Evolutionary conservation across 306 rosid genomes (phyloP).

Genomic region (Carpinus viminea): DNA sequence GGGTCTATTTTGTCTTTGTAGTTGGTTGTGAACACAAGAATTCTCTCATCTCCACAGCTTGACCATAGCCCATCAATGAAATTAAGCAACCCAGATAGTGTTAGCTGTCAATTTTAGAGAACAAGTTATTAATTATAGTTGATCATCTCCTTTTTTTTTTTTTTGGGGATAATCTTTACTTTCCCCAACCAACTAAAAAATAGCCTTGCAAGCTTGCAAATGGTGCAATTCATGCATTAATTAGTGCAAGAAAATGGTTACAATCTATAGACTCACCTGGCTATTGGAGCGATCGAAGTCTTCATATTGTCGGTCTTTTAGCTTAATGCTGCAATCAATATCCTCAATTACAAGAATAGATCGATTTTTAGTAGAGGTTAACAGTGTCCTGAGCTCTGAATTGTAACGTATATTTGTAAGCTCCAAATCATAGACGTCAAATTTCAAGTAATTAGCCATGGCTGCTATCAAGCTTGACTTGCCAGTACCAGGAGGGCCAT

Average conservation of each 20-base stretch:
- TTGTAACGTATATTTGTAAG: slow-evolving; percentile 20
- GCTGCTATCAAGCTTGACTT: slow-evolving; percentile 51
- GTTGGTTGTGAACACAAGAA: slow-evolving; percentile 32
- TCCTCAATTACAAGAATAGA: slow-evolving; percentile 49
- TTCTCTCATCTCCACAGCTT: slow-evolving; percentile 35
- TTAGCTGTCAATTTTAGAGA: slow-evolving; percentile 22
- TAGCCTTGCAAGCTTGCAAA: neutral
- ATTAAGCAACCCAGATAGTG: slow-evolving; percentile 35
- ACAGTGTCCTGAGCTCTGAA: slow-evolving; percentile 24
- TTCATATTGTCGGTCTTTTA: slow-evolving; percentile 21
- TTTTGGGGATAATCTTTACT: neutral
- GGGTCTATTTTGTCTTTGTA: slow-evolving; percentile 33
- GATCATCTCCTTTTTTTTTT: no score
- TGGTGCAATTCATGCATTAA: neutral
- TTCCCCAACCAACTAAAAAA: neutral
- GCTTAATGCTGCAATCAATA: slow-evolving; percentile 35
- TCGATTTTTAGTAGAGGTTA: slow-evolving; percentile 27
- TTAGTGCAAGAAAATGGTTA: neutral
- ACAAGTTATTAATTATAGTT: neutral
- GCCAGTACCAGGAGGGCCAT: slow-evolving; percentile 50
- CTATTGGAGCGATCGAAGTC: slow-evolving; percentile 3
- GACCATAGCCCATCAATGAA: slow-evolving; percentile 36
- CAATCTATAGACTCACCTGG: slow-evolving; percentile 18
- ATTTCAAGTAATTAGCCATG: slow-evolving; percentile 45
- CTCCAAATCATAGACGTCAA: slow-evolving; percentile 44